Base-by-base conservation (phyloP, 2,329 filamentous ascomycete species). In the Alternaria infectoria region DNA sequence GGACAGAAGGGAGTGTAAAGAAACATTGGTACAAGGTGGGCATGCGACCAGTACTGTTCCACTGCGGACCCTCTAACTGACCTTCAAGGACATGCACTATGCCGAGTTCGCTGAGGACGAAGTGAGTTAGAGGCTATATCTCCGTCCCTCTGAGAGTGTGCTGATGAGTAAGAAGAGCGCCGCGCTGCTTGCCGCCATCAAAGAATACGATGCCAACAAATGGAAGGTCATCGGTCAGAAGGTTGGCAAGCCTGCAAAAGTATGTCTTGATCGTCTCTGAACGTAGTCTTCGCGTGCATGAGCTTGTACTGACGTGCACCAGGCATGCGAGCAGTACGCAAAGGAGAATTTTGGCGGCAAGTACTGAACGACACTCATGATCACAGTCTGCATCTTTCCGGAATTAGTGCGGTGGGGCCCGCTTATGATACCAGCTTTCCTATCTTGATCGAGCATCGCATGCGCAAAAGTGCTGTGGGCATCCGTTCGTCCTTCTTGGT, bases 1-100 rank as follows among this genome's bases (percentile, higher is more conserved):
- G 96, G 74, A 99, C 96, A 45, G 96, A 99, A 82, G 96, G 96
- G 8, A 97, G 94, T 76, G 96, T 99, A 21, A 99, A 98, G 86
- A 99, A 98, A 83, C 96, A 99, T 80, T 99, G 96, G 95, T 98
- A 99, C 82, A 98, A 98, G 87, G 93, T 93, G 84, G 59, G 82
- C 68, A 52, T 50, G 57, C 44, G 28, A 52, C 32, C 54, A 28
- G 25, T 19, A 47, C 57, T 47, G 54, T 70, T 70, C 61, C 65
- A 64, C 61, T 61, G 58, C 59, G 45, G 43, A 40, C 59, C 21
- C 61, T 50, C 54, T 62, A 17, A 66, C 75, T 80, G 63, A 79
- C 66, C 61, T 28, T 47, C 62, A 64, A 96, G 92, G 96, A 99
- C 74, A 99, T 99, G 96, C 96, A 99, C 79, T 98, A 98, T 80